Base-by-base conservation (phyloP, 345 rosid species). In the Linum usitatissimum region DNA sequence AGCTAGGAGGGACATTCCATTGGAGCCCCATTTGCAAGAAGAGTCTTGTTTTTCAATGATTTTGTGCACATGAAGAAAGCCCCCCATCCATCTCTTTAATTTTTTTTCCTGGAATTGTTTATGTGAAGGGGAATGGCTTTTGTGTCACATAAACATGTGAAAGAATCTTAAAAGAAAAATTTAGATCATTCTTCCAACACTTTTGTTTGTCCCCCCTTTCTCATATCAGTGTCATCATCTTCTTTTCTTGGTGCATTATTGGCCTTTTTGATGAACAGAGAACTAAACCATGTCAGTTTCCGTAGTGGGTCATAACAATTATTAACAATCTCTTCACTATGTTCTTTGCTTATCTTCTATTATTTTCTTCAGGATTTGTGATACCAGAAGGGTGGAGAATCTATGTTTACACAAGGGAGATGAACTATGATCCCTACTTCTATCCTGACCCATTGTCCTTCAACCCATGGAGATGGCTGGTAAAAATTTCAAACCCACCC, bases 361-460 rank as follows among this genome's bases (percentile, higher is more conserved):
- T 9, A 13, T 28, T 61, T 42, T 59, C 66, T 67, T 18, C 83
- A 91, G 98, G 96, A 49, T 89, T 70, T 72, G 61, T 74, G 21
- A 80, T 92, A 71, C 98, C 98, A 19, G 77, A 84, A 75, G 98
- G 93, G 28, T 92, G 98, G 98, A 89, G 89, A 76, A 89, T 92
- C 64, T 92, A 89, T 60, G 88, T 86, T 5, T 85, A 81, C 68
- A 86, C 89, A 4, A 78, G 96, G 57, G 88, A 86, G 65, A 78
- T 75, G 18, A 90, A 90, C 74, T 87, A 90, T 66, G 95, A 90
- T 60, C 78, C 88, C 4, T 64, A 62, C 62, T 59, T 81, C 5
- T 86, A 85, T 61, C 78, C 79, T 3, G 97, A 86, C 45, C 92
- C 95, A 51, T 68, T 79, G 5, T 34, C 74, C 60, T 90, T 90